A percentile compares a stretch with the other conserved stretches of the same genome.
These are phyloP conservation scores for Fremontodendron californicum DNA, from an alignment of 345 rosid genomes.

Conservation along the genomic window DNA sequence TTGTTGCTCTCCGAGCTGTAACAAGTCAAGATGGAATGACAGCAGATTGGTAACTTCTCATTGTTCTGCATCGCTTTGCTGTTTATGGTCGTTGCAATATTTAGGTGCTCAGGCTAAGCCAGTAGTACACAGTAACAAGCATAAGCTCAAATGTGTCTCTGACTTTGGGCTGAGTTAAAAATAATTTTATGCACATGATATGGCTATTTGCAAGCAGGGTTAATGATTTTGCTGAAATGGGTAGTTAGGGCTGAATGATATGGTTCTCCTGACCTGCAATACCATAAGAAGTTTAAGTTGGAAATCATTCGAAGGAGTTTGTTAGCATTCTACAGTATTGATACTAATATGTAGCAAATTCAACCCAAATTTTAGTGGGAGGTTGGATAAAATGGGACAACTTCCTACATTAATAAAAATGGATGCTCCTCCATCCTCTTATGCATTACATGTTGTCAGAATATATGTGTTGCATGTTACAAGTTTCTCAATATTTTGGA, in stretches of 20 bases:
- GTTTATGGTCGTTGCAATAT: not conserved
- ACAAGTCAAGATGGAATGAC: constrained; percentile 99
- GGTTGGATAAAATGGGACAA: not conserved
- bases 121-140: not conserved
- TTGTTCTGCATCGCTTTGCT: not conserved
- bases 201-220: not conserved
- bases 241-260: not conserved
- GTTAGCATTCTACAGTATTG: not conserved
- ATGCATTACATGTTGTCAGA: too few species aligned
- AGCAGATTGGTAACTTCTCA: constrained; percentile 72
- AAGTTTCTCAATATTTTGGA: not conserved
- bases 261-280: too few species aligned
- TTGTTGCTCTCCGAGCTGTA: constrained; percentile 95
- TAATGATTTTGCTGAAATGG: not conserved
- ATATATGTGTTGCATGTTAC: not conserved
- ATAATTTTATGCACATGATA: not conserved
- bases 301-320: not conserved
- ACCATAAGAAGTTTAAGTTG: not conserved
- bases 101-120: constrained; percentile 1
- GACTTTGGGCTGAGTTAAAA: not conserved
- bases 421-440: not conserved
- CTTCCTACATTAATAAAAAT: not conserved
- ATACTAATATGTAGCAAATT: not conserved
- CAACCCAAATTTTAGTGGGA: not conserved
- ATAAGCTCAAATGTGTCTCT: not conserved